These are phyloP conservation scores for Leptographium procerum DNA, from an alignment of 2,329 filamentous ascomycete genomes.

Conservation along the genomic window DNA sequence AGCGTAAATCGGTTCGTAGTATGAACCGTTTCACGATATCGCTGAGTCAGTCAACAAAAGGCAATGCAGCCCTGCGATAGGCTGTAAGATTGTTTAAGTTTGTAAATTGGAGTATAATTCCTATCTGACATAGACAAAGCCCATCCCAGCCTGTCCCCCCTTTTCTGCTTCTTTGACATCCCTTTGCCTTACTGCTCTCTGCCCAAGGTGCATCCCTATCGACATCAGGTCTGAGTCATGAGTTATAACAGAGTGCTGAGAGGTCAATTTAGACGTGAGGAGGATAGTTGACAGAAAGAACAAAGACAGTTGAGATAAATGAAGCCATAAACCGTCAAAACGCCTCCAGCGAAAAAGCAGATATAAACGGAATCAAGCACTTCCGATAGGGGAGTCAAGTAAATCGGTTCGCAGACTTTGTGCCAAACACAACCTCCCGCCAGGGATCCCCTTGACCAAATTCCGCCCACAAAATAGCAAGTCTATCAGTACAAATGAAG, in stretches of 20 bases:
- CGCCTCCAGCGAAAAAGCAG: conserved; percentile 2
- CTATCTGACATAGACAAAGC: not conserved
- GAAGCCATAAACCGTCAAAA: not conserved
- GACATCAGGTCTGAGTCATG: too few species aligned
- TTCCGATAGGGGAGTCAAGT: not conserved
- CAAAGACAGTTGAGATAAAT: not conserved
- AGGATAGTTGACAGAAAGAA: not conserved
- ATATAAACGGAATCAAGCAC: conserved; percentile 1
- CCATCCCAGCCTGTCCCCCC: not conserved
- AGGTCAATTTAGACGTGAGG: not conserved
- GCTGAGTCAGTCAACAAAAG: too few species aligned
- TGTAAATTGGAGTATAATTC: not conserved
- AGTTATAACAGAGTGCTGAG: not conserved
- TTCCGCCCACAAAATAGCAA: conserved; percentile 6
- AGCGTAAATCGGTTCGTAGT: too few species aligned
- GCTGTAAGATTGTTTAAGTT: too few species aligned
- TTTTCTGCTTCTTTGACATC: not conserved
- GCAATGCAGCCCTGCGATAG: too few species aligned
- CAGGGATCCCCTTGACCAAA: conserved; percentile 2
- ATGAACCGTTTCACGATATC: not conserved
- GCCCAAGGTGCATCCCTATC: not conserved
- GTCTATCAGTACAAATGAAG: conserved; percentile 22
- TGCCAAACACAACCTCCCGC: not conserved
- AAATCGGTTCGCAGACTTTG: conserved; percentile 1
- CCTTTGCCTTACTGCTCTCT: not conserved